Base-by-base conservation (phyloP, 1,139 yeast genomes). In the Geotrichum bryndzae region DNA sequence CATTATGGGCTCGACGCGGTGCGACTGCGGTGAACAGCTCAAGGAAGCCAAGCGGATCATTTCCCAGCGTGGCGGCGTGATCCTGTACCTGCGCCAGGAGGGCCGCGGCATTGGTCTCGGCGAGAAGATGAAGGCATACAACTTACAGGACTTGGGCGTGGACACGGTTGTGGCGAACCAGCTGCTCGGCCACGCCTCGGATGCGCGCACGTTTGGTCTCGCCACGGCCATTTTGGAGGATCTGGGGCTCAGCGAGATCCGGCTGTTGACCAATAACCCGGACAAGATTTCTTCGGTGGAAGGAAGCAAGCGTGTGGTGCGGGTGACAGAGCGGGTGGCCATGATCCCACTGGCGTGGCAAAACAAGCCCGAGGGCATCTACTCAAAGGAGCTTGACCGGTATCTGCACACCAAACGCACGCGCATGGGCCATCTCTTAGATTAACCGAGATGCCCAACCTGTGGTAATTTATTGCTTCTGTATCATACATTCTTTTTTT, bases 21-120 rank as follows among this genome's bases (percentile, higher is more conserved):
- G 99, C 75, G 99, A 95, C 75, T 95, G 99, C 76, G 99, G 99
- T 15, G 99, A 95, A 75, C 99, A 95, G 78, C 89, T 95, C 69
- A 97, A 94, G 74, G 97, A 95, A 74, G 98, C 99, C 0, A 99
- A 98, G 8, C 82, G 96, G 65, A 77, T 89, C 54, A 94, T 95
- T 92, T 96, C 96, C 4, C 78, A 82, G 60, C 80, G 80, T 54
- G 97, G 97, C 18, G 99, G 99, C 31, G 94, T 96, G 68, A 91
- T 95, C 63, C 98, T 95, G 1, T 95, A 95, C 73, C 79, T 95
- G 66, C 84, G 99, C 70, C 99, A 95, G 75, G 99, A 95, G 75
- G 99, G 99, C 61, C 84, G 99, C 64, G 99, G 99, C 27, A 95
- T 95, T 67, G 99, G 99, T 3, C 80, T 95, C 25, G 96, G 97